phyloP scores from a whole-genome alignment of 495 filamentous ascomycete genomes.

The Hyaloscypha hepaticicola region DNA sequence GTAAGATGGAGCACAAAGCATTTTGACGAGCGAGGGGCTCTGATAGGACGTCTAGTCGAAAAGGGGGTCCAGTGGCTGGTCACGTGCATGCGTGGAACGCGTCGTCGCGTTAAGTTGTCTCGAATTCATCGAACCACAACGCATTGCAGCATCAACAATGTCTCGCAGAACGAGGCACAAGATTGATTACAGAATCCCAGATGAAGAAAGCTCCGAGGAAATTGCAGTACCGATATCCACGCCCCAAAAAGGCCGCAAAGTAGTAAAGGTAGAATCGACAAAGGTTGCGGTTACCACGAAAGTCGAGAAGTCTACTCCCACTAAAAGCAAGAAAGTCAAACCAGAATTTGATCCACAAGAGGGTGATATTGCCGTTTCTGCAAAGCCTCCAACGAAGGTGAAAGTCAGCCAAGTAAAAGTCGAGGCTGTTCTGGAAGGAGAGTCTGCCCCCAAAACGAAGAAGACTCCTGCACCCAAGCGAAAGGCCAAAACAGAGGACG shows the following conservation, averaged over 20 bases:
- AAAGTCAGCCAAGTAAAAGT: conserved; percentile 23
- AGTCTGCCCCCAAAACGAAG: conserved; percentile 13
- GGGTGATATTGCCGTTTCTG: background rate
- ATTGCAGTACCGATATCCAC: background rate
- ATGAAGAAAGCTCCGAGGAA: conserved; percentile 2
- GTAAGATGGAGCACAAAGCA: too few relatives aligned
- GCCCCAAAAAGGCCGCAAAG: conserved; percentile 19
- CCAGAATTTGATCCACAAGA: conserved; percentile 2
- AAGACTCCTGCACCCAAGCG: conserved; percentile 22
- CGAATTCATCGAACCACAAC: conserved; percentile 8
- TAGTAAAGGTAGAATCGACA: conserved; percentile 17
- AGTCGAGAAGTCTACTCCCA: conserved; percentile 10
- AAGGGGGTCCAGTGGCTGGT: background rate
- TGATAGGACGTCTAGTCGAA: too few relatives aligned
- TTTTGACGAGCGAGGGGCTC: too few relatives aligned
- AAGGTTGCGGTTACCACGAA: conserved; percentile 6
- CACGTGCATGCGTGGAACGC: background rate
- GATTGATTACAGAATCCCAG: background rate
- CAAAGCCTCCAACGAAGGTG: background rate
- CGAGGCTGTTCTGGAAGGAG: conserved; percentile 11
- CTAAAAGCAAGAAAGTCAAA: conserved; percentile 18
- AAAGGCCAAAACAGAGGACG: conserved; percentile 24
- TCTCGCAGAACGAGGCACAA: conserved; percentile 27
- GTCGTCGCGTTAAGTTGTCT: background rate
- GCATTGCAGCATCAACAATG: conserved; percentile 20